Evolutionary conservation across 257 asterid genomes (phyloP), one percentile per base, ranked within the genome.

Genomic region (Primulina tabacum): DNA sequence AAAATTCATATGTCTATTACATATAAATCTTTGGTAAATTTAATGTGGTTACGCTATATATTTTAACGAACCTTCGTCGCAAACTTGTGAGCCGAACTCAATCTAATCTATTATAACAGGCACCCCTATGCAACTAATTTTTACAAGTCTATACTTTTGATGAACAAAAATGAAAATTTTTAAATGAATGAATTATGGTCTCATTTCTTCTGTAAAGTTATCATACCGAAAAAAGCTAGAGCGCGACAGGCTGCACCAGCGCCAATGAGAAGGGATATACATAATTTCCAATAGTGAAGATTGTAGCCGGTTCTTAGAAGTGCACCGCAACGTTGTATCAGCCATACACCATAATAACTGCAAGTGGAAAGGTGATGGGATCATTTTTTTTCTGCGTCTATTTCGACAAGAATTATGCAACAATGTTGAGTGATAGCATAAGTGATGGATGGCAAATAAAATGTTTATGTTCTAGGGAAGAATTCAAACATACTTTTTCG

Each of bases 341-440:
- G 83, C 90, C 90, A 85, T 0, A 85, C 90, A 56, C 90, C 87
- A 10, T 80, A 61, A 38, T 85, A 85, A 59, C 89, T 84, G 87
- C 81, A 78, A 64, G 61, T 32, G 20, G 14, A 47, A n/a, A 58
- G 38, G 12, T 26, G 50, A 11, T 74, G 35, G 59, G 8, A 47
- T 60, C 9, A 29, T 6, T 35, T n/a, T 58, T 58, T 35, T 12
- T 58, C 2, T 18, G n/a, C 33, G 10, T 33, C 21, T 20, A n/a
- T 43, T 47, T 58, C 52, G 26, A 57, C n/a, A 10, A 37, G 20
- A 55, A 9, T 55, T 5, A 26, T 8, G 17, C 5, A 53, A 47
- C 62, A 18, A 62, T 30, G 7, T 59, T 12, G 35, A 10, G 65
- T 58, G 73, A 11, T 4, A 63, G 21, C 38, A 9, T 14, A 8